Percentiles rank a stretch among this genome's conserved stretches.
phyloP scores from a whole-genome alignment of 768 basidiomycete genomes.

The Termitomyces sp. region DNA sequence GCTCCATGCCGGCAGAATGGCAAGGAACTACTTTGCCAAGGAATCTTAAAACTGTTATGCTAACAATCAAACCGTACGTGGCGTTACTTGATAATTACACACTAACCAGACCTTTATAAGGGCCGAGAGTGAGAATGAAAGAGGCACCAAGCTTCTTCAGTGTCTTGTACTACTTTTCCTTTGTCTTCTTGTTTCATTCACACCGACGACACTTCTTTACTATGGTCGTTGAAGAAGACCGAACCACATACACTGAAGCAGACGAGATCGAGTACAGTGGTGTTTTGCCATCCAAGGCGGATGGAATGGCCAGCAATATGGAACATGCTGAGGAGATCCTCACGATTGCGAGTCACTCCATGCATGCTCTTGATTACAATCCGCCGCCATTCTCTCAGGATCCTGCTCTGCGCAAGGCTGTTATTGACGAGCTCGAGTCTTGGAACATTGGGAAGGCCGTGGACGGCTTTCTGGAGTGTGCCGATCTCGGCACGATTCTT shows the following conservation, averaged over 20 bases:
- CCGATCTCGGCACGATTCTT: slow-evolving; percentile 2
- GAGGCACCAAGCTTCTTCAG: no score
- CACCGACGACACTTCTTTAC: not conserved
- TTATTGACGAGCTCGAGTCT: slow-evolving; percentile 6
- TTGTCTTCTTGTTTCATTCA: not conserved
- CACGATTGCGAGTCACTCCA: slow-evolving; percentile 2
- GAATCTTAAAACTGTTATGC: no score
- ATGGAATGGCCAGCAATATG: slow-evolving; percentile 8
- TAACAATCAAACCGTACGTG: no score
- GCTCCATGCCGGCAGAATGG: no score
- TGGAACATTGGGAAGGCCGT: slow-evolving; percentile 9
- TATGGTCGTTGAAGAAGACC: not conserved
- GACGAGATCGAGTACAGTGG: slow-evolving; percentile 6
- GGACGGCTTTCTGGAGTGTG: slow-evolving; percentile 4
- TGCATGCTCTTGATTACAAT: slow-evolving; percentile 3
- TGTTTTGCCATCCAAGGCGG: slow-evolving; percentile 7
- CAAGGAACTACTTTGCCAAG: no score
- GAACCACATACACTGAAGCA: not conserved
- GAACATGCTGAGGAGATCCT: slow-evolving; percentile 7
- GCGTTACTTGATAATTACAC: no score
- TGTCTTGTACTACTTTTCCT: no score
- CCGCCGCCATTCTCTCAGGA: slow-evolving; percentile 7
- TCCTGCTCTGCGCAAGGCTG: slow-evolving; percentile 6
- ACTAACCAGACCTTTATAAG: no score
- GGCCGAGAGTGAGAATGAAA: no score